Evolutionary conservation across 441 rosid species (phyloP).

Genomic region (Erodium moschatum): DNA sequence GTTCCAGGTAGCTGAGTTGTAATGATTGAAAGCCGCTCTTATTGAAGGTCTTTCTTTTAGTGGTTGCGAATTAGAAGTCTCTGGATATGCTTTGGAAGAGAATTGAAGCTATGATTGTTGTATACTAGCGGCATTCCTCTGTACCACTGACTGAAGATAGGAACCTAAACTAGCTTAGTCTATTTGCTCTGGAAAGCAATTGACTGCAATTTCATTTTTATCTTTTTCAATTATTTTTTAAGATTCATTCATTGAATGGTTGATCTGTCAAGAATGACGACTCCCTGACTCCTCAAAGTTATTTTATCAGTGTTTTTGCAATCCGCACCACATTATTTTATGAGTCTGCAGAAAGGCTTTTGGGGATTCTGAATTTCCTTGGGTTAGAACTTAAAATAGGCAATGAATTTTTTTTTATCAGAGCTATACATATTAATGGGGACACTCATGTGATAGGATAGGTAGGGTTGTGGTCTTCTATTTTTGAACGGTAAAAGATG

Average conservation of each 20-base stretch:
- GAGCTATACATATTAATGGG: too few relatives aligned
- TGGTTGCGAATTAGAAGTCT: background rate
- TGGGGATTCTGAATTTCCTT: too few relatives aligned
- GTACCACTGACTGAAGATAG: background rate
- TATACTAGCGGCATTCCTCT: background rate
- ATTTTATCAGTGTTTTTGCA: too few relatives aligned
- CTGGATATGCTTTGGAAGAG: background rate
- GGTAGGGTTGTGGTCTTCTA: too few relatives aligned
- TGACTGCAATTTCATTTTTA: background rate
- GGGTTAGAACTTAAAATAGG: too few relatives aligned
- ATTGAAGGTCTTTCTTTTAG: background rate
- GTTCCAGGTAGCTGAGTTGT: background rate
- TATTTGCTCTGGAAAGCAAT: background rate
- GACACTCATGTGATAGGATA: too few relatives aligned
- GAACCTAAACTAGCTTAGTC: background rate
- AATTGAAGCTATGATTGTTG: background rate
- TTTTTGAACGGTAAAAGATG: too few relatives aligned
- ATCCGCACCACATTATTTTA: too few relatives aligned
- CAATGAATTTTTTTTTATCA: too few relatives aligned
- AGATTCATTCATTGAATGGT: too few relatives aligned
- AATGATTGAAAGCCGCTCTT: background rate
- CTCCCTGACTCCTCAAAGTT: too few relatives aligned
- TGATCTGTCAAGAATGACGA: too few relatives aligned
- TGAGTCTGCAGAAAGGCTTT: background rate
- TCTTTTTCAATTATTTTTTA: background rate